Percentiles rank a stretch among this genome's conserved stretches.
These are phyloP conservation scores for Chondrus crispus DNA, from an alignment of 23 red algal genomes.

Conservation along the genomic window DNA sequence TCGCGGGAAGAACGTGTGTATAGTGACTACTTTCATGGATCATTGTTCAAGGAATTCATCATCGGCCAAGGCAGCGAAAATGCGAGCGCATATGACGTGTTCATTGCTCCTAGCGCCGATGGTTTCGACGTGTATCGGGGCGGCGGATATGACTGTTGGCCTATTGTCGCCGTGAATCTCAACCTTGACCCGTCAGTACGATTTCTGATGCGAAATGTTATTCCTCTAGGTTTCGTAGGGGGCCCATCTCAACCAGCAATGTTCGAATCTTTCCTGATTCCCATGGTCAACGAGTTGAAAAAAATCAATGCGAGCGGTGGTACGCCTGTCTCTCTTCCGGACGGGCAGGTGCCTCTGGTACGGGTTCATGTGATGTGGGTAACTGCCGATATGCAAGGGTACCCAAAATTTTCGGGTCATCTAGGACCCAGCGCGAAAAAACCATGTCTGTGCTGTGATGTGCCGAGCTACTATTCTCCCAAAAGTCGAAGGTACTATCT, in stretches of 20 bases:
- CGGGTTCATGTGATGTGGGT: conserved; percentile 4
- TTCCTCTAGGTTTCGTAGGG: background rate
- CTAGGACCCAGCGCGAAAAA: conserved; percentile 8
- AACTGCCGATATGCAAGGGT: background rate
- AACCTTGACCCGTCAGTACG: background rate
- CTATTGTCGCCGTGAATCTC: background rate
- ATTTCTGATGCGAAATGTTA: conserved; percentile 2
- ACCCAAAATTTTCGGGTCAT: background rate
- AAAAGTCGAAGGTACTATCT: background rate
- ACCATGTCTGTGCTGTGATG: background rate
- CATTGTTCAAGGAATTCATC: background rate
- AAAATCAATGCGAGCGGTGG: background rate
- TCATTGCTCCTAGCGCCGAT: background rate
- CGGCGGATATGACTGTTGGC: background rate
- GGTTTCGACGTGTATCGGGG: background rate
- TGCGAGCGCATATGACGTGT: background rate
- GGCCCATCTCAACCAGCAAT: background rate
- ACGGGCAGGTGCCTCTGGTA: background rate
- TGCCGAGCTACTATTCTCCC: background rate
- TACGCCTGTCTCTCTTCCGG: background rate
- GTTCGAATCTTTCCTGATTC: conserved; percentile 19
- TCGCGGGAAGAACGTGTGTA: background rate
- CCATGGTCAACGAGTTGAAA: background rate
- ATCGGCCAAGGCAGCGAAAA: background rate
- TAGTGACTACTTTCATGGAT: background rate